Base-by-base conservation (phyloP, 805 yeast species). In the Candida rishiriensis region DNA sequence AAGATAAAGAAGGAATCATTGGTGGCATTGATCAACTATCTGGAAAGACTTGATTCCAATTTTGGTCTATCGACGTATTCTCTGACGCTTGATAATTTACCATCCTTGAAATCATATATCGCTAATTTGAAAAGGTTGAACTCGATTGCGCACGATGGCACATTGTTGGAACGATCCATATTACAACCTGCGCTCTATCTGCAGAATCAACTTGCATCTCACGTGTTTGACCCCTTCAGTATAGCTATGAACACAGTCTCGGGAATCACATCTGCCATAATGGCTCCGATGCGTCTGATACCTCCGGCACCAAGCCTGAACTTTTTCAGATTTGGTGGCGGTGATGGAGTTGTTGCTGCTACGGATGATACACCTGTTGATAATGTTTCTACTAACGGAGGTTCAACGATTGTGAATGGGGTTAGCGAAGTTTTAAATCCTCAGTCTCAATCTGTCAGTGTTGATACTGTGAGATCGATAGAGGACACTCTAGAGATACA, bases 141-240 rank as follows among this genome's bases (percentile, higher is more conserved):
- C 21, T 46, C 63, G 1, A 49, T 55, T 10, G 41, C 54, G 10
- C 43, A 43, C 3, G 53, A 54, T 40, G 58, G 59, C n/a, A 44
- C 51, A 4, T 41, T 59, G n/a, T 40, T 52, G 17, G 64, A 60
- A 21, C 46, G 65, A 30, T 63, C 69, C 1, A 40, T 63, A 2
- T 34, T 63, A 33, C 51, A 49, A 29, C 65, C 67, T 2, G 58
- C 62, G 2, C 42, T 52, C n/a, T 60, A 49, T 37, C 41, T 64
- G 10, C 65, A 59, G 29, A 52, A 57, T 18, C 55, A 60, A 35
- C 38, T 64, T 6, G 47, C 60, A 10, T 43, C 55, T 1, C 59
- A 49, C 36, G 60, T 64, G 1, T 55, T 61, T 40, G 53, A 60
- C 42, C 68, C 69, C 3, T 50, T 65, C 30, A 48, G 48, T 36